Base-by-base conservation (phyloP, 257 asterid species). In the Jasminum sambac region DNA sequence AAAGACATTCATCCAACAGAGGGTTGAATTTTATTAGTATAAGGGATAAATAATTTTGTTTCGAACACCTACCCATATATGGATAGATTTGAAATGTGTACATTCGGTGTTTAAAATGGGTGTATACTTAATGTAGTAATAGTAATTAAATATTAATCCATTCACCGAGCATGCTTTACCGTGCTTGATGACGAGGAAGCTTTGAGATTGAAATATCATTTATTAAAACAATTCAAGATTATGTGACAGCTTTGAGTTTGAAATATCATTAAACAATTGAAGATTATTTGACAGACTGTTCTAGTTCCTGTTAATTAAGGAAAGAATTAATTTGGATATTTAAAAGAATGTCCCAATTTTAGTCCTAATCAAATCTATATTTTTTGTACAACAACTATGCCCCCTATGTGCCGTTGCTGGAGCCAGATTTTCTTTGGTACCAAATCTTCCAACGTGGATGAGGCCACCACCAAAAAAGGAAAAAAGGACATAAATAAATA, bases 241-340 rank as follows among this genome's bases (percentile, higher is more conserved):
- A 30, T 30, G 1, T 4, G 36, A 30, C 36, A 30, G 36, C 36
- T 30, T 4, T 30, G 36, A 30, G 4, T 9, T 55, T 50, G 6
- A n/a, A 6, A 48, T n/a, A 16, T 48, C 6, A 6, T 6, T 48
- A 50, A 50, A 50, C 59, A 50, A 50, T 50, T 17, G 8, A 48
- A n/a, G 59, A 50, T 50, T 23, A 55, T 55, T 55, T 19, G 62
- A 55, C 62, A 55, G 62, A 30, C 36, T 55, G 62, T 23, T 19
- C 1, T 55, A 19, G 23, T 19, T 55, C 23, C 21, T n/a, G n/a
- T n/a, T n/a, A n/a, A n/a, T n/a, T n/a, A n/a, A 55, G n/a, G 9
- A 8, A 55, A 55, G 6, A 55, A 21, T 23, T 21, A 21, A 55
- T 55, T 55, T 16, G 6, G 23, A 21, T 55, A 21, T 55, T 55